Evolutionary conservation across 2,329 filamentous ascomycete species (phyloP), one percentile per base, ranked within the genome.

Genomic region (Xylogone sp.): DNA sequence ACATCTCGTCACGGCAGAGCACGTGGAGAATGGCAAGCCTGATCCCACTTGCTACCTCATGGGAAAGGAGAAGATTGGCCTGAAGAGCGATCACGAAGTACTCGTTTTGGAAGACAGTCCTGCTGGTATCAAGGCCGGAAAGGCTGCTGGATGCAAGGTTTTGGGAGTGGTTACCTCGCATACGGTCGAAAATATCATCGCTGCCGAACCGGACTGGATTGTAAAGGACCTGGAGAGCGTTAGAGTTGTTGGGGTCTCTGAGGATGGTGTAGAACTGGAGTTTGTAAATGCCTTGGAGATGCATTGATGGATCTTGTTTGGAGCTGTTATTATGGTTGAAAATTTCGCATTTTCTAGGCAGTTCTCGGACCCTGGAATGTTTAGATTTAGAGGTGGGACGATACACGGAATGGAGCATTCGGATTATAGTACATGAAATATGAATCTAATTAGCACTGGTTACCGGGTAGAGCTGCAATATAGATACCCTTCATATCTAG

Each of bases 11-110:
- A 84, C 86, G 6, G 88, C 88, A 48, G 88, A 92, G 72, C 87
- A 87, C 34, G 88, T 93, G 24, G 70, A 76, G 57, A 75, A 83
- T 59, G 88, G 88, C 54, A 93, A 93, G 74, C 88, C 88, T 0
- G 84, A 92, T 68, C 88, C 88, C 21, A 71, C 78, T 13, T 90
- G 88, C 72, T 93, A 92, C 68, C 68, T 76, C 47, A 75, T 91
- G 48, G 88, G 87, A 16, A 80, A 82, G 45, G 74, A 80, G 59
- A 78, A 78, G 56, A 76, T 92, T 16, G 76, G 75, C 1, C 68
- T 84, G 19, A 52, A 50, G 19, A 45, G 47, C 10, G 54, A 47
- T 1, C 56, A 45, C 20, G 69, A 64, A 6, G 59, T 87, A 45
- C 66, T 88, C 48, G 86, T 89, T 39, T 65, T 89, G 24, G 86